These are phyloP conservation scores for Blastobotrys apis DNA, from an alignment of 1,139 yeast species.

Conservation along the genomic window DNA sequence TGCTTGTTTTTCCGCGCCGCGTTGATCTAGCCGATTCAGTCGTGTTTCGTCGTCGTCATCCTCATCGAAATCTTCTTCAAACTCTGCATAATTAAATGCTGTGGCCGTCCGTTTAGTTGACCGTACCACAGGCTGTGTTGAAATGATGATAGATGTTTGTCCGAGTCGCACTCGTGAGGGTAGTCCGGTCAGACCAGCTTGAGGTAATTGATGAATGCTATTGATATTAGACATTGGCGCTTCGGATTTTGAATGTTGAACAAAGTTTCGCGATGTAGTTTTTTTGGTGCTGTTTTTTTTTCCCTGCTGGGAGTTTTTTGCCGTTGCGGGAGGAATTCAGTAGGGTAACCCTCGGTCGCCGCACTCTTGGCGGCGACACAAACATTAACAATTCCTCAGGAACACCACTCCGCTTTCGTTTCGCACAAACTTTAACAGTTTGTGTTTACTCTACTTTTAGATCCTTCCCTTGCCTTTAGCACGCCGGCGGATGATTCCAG, in stretches of 20 bases:
- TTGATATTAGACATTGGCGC: background rate
- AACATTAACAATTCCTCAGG: no score
- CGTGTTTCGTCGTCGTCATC: constrained; percentile 45
- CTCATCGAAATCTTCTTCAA: constrained; percentile 69
- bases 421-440: no score
- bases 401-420: no score
- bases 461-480: no score
- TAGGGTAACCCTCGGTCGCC: no score
- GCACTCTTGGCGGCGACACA: no score
- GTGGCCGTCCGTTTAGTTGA: constrained; percentile 64
- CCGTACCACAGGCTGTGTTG: constrained; percentile 69
- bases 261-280: no score
- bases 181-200: constrained; percentile 69
- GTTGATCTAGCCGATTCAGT: constrained; percentile 1
- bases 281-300: constrained; percentile 15
- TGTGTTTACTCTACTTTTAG: no score
- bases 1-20: background rate
- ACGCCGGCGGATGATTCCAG: no score
- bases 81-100: constrained; percentile 76
- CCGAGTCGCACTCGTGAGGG: constrained; percentile 61
- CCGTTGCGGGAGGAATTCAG: no score
- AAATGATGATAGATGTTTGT: constrained; percentile 62
- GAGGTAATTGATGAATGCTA: constrained; percentile 30
- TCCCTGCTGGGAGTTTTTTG: background rate
- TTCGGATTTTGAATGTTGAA: no score